Conservation (phyloP, 129 eudicot genomes). For the Erigeron canadensis region DNA sequence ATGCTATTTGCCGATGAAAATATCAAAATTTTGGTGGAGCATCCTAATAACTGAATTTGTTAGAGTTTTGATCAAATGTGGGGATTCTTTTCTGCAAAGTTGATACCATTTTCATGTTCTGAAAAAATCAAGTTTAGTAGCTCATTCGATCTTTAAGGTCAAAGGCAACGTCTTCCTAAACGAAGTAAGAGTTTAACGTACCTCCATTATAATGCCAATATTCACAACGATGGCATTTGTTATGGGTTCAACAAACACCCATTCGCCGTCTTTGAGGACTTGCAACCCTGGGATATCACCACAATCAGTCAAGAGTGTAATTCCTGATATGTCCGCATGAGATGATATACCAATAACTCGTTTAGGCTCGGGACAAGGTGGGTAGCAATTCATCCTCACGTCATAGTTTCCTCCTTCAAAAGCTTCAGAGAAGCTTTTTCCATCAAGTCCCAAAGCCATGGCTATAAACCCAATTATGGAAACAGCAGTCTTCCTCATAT, state of each 20-base stretch:
- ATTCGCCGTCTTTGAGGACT: slow-evolving; percentile 36
- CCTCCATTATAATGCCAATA: slow-evolving; percentile 46
- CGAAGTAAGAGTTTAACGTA: slow-evolving; percentile 19
- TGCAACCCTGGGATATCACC: slow-evolving; percentile 42
- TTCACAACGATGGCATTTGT: slow-evolving; percentile 29
- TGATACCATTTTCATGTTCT: background rate
- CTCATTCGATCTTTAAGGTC: slow-evolving; percentile 9
- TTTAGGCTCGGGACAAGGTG: slow-evolving; percentile 41
- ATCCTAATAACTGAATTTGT: background rate
- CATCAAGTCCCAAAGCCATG: slow-evolving; percentile 35
- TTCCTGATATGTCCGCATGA: slow-evolving; percentile 40
- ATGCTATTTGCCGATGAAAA: background rate
- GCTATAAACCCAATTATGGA: slow-evolving; percentile 39
- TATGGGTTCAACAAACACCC: slow-evolving; percentile 44
- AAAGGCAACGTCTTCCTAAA: slow-evolving; percentile 1
- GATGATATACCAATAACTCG: slow-evolving; percentile 41
- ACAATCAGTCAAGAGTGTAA: slow-evolving; percentile 43
- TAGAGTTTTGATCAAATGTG: background rate
- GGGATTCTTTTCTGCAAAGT: background rate
- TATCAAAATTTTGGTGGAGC: no score
- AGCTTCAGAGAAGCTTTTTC: slow-evolving; percentile 21
- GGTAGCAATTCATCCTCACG: slow-evolving; percentile 45
- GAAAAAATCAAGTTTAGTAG: background rate
- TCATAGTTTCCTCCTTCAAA: slow-evolving; percentile 43
- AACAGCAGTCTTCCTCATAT: slow-evolving; percentile 33